Percentiles rank a stretch among this genome's conserved stretches.
These are phyloP conservation scores for Penicillium sp. DNA, from an alignment of 2,329 filamentous ascomycete genomes.

Conservation along the genomic window DNA sequence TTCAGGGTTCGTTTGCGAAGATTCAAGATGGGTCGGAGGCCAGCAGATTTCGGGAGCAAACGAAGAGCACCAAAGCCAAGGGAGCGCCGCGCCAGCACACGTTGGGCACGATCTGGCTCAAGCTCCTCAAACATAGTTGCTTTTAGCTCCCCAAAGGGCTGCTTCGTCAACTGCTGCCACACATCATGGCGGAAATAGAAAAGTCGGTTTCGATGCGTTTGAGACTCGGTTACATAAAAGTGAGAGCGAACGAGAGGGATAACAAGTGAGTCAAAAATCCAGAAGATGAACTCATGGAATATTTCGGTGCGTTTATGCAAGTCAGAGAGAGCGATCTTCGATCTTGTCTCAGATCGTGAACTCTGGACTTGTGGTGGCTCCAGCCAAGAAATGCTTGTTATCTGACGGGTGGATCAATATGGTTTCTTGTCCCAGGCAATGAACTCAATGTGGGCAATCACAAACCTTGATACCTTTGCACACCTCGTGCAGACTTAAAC, in stretches of 20 bases:
- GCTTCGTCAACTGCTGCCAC: constrained; percentile 75
- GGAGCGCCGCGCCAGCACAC: constrained; percentile 59
- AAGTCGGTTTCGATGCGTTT: constrained; percentile 71
- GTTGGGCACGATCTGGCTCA: constrained; percentile 55
- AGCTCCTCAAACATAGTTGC: constrained; percentile 76
- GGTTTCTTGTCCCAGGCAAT: not conserved
- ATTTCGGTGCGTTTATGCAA: constrained; percentile 73
- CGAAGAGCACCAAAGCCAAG: constrained; percentile 78
- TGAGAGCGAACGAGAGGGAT: constrained; percentile 82
- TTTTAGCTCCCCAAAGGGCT: constrained; percentile 67
- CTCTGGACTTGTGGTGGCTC: constrained; percentile 48
- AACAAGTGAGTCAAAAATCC: constrained; percentile 84
- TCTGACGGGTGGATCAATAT: constrained; percentile 45
- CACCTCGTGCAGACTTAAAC: constrained; percentile 73
- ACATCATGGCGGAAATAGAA: constrained; percentile 96
- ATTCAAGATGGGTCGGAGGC: constrained; percentile 84
- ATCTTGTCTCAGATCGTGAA: constrained; percentile 13
- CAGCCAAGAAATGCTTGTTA: constrained; percentile 72
- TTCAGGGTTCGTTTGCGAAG: constrained; percentile 64
- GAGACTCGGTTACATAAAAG: constrained; percentile 94
- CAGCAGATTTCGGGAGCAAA: constrained; percentile 74
- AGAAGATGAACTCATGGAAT: constrained; percentile 84
- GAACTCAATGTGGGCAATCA: not conserved
- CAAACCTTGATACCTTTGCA: constrained; percentile 71
- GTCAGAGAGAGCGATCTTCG: constrained; percentile 69